These are phyloP conservation scores for Umbelopsis ramanniana DNA, from an alignment of 192 early-diverging fungal genomes.

Conservation along the genomic window DNA sequence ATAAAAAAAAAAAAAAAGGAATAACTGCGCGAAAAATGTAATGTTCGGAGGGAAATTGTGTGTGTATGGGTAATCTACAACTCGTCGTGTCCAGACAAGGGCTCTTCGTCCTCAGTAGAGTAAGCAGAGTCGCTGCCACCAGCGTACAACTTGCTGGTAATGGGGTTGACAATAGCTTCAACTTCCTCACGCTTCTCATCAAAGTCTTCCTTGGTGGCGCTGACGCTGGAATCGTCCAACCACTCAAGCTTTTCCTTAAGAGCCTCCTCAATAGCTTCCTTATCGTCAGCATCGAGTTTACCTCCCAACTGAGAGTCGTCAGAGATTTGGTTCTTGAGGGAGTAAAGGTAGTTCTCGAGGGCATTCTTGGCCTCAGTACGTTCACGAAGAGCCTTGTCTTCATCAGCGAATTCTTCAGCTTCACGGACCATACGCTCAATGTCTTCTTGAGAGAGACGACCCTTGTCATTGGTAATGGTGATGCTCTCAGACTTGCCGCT, in stretches of 20 bases:
- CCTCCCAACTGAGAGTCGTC: slow-evolving; percentile 65
- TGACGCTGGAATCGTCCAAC: slow-evolving; percentile 73
- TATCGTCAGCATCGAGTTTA: slow-evolving; percentile 80
- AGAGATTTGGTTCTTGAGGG: slow-evolving; percentile 85
- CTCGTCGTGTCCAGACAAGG: slow-evolving; percentile 61
- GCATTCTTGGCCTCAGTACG: slow-evolving; percentile 93
- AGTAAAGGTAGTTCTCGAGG: slow-evolving; percentile 96
- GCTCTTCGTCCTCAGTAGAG: slow-evolving; percentile 62
- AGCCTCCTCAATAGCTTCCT: slow-evolving; percentile 83
- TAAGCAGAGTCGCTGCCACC: slow-evolving; percentile 48
- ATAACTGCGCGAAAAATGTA: slow-evolving; percentile 13
- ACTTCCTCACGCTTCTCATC: slow-evolving; percentile 95
- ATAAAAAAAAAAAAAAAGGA: slow-evolving; percentile 9
- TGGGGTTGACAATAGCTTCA: slow-evolving; percentile 93
- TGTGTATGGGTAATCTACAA: slow-evolving; percentile 50
- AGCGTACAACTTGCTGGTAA: slow-evolving; percentile 88
- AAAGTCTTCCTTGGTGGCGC: slow-evolving; percentile 96
- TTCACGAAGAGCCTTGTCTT: slow-evolving; percentile 92
- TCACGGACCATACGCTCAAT: slow-evolving; percentile 97
- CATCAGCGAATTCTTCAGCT: slow-evolving; percentile 94
- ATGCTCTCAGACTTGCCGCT: slow-evolving; percentile 97
- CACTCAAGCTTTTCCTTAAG: slow-evolving; percentile 71
- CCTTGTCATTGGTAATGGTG: slow-evolving; percentile 98
- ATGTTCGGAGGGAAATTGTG: background rate
- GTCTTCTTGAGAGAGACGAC: slow-evolving; percentile 90